Percentiles rank a stretch among this genome's conserved stretches.
phyloP scores from a whole-genome alignment of 1,284 basidiomycete genomes.

The Cerrena zonata region DNA sequence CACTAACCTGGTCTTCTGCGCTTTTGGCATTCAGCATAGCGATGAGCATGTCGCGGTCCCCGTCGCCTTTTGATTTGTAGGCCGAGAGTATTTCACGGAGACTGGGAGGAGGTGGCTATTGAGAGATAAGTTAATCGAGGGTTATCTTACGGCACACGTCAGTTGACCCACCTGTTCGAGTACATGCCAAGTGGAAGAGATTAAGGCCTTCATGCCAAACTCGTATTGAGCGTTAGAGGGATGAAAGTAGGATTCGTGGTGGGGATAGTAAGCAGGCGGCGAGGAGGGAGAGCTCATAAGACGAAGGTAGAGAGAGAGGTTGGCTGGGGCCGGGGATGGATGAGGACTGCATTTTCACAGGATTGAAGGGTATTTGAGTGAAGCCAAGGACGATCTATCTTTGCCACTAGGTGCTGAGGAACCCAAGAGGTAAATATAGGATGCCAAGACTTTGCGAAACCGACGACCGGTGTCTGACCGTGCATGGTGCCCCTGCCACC shows the following conservation, averaged over 20 bases:
- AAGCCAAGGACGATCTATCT: conserved; percentile 27
- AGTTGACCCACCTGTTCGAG: conserved; percentile 40
- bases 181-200: conserved; percentile 39
- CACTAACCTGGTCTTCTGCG: conserved; percentile 76
- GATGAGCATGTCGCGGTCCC: conserved; percentile 83
- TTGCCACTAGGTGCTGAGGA: conserved; percentile 11
- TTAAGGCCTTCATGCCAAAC: conserved; percentile 22
- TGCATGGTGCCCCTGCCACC: background rate
- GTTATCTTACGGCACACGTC: background rate
- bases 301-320: conserved; percentile 13
- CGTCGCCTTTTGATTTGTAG: conserved; percentile 77
- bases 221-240: conserved; percentile 19
- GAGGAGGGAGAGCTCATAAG: conserved; percentile 24
- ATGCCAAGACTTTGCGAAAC: conserved; percentile 15
- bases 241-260: conserved; percentile 23
- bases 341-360: conserved; percentile 11
- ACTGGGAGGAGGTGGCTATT: conserved; percentile 66
- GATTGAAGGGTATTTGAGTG: conserved; percentile 27
- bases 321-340: conserved; percentile 12
- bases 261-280: conserved; percentile 19
- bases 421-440: conserved; percentile 18
- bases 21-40: conserved; percentile 85
- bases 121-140: conserved; percentile 15
- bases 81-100: conserved; percentile 80
- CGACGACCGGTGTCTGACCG: conserved; percentile 3